Conservation (phyloP, 441 rosid genomes). For the Gossypium gossypioides region DNA sequence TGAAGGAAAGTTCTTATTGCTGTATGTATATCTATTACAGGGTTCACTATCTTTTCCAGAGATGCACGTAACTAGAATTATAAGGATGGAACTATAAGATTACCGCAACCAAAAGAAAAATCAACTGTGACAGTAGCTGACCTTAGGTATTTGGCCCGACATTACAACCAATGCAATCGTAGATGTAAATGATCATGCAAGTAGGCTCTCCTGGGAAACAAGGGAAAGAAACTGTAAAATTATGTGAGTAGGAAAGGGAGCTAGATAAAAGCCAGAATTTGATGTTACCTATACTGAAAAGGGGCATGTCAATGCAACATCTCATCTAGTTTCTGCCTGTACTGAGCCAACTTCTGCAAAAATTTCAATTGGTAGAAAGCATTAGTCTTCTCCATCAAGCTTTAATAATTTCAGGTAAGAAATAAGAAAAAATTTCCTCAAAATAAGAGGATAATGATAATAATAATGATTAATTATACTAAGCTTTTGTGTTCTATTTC, state of each 20-base stretch:
- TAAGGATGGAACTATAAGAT: neutral
- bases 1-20: neutral
- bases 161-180: neutral
- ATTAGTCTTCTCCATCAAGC: neutral
- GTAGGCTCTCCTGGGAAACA: neutral
- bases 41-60: neutral
- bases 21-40: neutral
- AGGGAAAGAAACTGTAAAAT: neutral
- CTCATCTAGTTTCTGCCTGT: constrained; percentile 84
- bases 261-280: neutral
- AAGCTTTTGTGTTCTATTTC: neutral
- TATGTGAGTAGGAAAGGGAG: neutral
- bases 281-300: constrained; percentile 18
- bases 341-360: constrained; percentile 67
- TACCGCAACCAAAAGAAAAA: neutral
- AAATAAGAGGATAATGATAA: neutral
- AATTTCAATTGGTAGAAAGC: neutral
- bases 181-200: neutral
- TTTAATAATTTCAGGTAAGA: neutral
- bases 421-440: neutral
- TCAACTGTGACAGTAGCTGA: constrained; percentile 4
- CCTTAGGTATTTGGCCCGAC: neutral
- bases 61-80: neutral
- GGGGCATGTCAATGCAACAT: constrained; percentile 28
- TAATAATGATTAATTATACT: neutral